phyloP scores from a whole-genome alignment of 2,329 filamentous ascomycete species.

The Verticillium isaacii region DNA sequence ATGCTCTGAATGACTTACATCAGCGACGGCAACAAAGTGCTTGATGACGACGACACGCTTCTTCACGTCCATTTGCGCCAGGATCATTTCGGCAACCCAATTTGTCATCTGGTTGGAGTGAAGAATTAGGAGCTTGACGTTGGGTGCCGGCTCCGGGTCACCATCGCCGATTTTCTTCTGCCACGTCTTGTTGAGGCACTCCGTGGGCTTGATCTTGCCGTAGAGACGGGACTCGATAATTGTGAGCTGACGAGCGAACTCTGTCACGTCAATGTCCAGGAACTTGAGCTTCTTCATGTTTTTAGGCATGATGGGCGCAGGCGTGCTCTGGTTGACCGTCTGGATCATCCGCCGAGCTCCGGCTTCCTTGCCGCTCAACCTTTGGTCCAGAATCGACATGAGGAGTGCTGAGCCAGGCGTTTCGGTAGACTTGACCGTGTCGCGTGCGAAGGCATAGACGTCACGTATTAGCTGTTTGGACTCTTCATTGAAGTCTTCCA shows the following conservation, averaged over 20 bases:
- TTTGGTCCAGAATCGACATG: conserved; percentile 83
- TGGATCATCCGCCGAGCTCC: conserved; percentile 81
- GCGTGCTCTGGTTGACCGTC: conserved; percentile 77
- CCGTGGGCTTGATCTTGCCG: conserved; percentile 90
- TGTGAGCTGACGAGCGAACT: conserved; percentile 96
- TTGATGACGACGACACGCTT: conserved; percentile 97
- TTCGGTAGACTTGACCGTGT: conserved; percentile 88
- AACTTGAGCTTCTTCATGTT: conserved; percentile 99
- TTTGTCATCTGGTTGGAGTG: conserved; percentile 99
- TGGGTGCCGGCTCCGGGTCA: conserved; percentile 80
- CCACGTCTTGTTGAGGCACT: conserved; percentile 98
- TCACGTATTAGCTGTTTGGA: conserved; percentile 81
- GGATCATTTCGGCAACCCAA: conserved; percentile 98
- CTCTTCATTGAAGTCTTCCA: conserved; percentile 85
- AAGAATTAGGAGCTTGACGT: conserved; percentile 92
- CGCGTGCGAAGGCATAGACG: conserved; percentile 85
- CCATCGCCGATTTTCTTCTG: conserved; percentile 86
- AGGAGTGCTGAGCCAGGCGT: conserved; percentile 83
- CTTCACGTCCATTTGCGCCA: conserved; percentile 90
- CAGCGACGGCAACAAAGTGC: conserved; percentile 93
- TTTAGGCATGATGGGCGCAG: conserved; percentile 88
- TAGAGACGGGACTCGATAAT: conserved; percentile 95
- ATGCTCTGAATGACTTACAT: conserved; percentile 55
- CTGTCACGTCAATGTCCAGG: conserved; percentile 89
- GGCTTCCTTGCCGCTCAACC: conserved; percentile 81